A percentile compares a stretch with the other conserved stretches of the same genome.
These are phyloP conservation scores for Pisolithus microcarpus DNA, from an alignment of 768 basidiomycete species.

Conservation along the genomic window DNA sequence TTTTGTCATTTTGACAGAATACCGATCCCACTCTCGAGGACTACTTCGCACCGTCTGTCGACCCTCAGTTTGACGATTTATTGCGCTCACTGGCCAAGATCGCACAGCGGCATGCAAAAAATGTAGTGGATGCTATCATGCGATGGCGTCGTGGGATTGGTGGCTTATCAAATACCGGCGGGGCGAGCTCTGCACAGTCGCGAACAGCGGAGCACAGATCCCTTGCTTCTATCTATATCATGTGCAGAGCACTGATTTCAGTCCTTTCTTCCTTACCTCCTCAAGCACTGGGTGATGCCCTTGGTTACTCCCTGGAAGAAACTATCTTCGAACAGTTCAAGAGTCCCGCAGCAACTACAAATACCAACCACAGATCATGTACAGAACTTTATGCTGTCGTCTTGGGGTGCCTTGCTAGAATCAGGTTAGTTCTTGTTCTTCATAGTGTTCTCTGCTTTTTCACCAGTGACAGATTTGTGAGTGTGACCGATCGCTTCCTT, in stretches of 20 bases:
- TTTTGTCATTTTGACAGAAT: constrained; percentile 38
- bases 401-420: constrained; percentile 75
- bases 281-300: constrained; percentile 68
- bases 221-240: constrained; percentile 82
- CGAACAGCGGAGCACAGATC: constrained; percentile 56
- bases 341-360: constrained; percentile 54
- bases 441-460: not conserved
- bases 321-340: constrained; percentile 83
- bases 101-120: constrained; percentile 76
- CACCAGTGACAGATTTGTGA: constrained; percentile 57
- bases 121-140: constrained; percentile 80
- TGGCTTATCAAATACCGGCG: constrained; percentile 39
- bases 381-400: constrained; percentile 77
- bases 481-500: constrained; percentile 88
- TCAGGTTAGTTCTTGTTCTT: constrained; percentile 49
- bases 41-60: constrained; percentile 64
- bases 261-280: constrained; percentile 67
- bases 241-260: constrained; percentile 79
- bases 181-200: constrained; percentile 10
- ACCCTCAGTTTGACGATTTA: constrained; percentile 76
- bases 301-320: constrained; percentile 80
- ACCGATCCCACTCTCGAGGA: constrained; percentile 59
- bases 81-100: constrained; percentile 81
- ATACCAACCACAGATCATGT: constrained; percentile 72
- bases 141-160: constrained; percentile 79